Base-by-base conservation (phyloP, 148 eudicot species). In the Dysphania ambrosioides region DNA sequence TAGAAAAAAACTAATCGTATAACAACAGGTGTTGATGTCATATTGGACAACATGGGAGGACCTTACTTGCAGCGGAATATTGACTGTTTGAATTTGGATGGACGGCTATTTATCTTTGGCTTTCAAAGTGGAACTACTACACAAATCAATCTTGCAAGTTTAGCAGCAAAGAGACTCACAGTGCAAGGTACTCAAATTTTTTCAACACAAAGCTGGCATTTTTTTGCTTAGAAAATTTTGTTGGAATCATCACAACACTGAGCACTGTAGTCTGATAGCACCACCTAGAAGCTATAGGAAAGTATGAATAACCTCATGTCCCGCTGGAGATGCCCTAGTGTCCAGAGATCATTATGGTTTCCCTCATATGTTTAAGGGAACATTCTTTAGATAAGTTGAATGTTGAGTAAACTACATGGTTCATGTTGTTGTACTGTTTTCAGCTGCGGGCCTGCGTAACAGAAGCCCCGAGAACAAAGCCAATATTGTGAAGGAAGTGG, bases 91-190 rank as follows among this genome's bases (percentile, higher is more conserved):
- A 86, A 86, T 72, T 49, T 88, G 26, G 97, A 86, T 82, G 98
- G 98, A n/a, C 88, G 98, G 78, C 98, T 94, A 72, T 94, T 91
- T 85, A 88, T 94, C 42, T 90, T 94, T 51, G 97, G 96, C 44
- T 82, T 89, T 41, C 88, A 87, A 96, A 97, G 98, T 79, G 98
- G 98, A 77, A 56, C 80, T 8, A 71, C 66, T 57, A 70, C 91
- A 58, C 84, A 94, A 86, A 84, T 82, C 30, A 90, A 90, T 73
- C 90, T 94, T 74, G 81, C 70, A 21, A 68, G 77, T 76, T 44
- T 94, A 78, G 82, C 90, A 60, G 88, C 87, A 31, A 87, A 73
- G 72, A 93, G 98, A 78, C 96, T 94, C 77, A 89, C 98, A 8
- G 89, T 91, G 74, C 98, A 94, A 81, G 90, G 98, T 94, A 88